A percentile compares a stretch with the other conserved stretches of the same genome.
Conservation (phyloP, 164 flowering plant genomes). For the Houttuynia cordata region DNA sequence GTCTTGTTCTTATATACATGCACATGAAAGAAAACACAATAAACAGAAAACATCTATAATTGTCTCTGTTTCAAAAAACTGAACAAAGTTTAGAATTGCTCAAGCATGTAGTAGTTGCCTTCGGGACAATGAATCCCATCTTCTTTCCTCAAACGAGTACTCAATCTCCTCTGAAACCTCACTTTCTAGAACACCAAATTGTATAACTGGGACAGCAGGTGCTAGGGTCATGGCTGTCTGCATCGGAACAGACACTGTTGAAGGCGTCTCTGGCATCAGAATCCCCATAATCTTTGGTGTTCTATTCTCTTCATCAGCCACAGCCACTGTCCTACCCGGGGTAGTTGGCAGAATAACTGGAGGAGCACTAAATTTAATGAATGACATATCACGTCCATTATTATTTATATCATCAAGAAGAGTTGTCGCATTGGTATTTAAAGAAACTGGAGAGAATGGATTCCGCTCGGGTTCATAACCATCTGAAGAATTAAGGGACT, state of each 20-base stretch:
- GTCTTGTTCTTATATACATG: neutral
- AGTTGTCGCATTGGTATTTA: constrained; percentile 32
- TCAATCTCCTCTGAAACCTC: constrained; percentile 17
- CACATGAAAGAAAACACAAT: neutral
- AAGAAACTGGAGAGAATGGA: constrained; percentile 76
- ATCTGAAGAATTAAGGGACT: constrained; percentile 27
- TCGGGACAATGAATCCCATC: constrained; percentile 31
- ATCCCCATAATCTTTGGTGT: constrained; percentile 38
- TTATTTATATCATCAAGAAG: constrained; percentile 28
- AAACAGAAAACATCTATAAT: constrained; percentile 15
- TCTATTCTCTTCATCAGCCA: constrained; percentile 26
- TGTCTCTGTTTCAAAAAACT: constrained; percentile 6
- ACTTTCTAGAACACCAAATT: constrained; percentile 2
- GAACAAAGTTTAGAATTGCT: neutral
- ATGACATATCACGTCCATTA: constrained; percentile 14
- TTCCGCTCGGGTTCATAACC: constrained; percentile 47
- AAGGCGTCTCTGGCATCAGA: constrained; percentile 40
- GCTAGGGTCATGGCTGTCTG: constrained; percentile 57
- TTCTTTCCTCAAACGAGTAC: constrained; percentile 62
- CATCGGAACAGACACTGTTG: constrained; percentile 59
- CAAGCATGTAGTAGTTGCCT: constrained; percentile 2
- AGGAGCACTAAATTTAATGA: constrained; percentile 14
- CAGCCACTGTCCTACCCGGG: constrained; percentile 13
- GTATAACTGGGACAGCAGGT: constrained; percentile 13
- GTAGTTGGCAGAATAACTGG: constrained; percentile 22